phyloP scores from a whole-genome alignment of 83 land plant species.

The Picea abies region DNA sequence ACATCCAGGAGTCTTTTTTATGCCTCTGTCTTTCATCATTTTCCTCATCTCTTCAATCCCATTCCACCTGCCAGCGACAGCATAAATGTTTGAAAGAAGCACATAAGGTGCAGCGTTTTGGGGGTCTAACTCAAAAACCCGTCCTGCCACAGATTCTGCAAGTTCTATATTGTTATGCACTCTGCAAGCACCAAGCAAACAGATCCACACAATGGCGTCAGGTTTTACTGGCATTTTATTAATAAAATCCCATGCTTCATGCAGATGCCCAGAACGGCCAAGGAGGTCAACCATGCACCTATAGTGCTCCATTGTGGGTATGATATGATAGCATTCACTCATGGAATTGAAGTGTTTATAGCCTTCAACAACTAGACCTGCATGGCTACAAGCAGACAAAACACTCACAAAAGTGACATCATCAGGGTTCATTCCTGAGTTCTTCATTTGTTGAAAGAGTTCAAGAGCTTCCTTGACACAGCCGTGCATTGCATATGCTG shows the following conservation, averaged over 20 bases:
- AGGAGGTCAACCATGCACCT: constrained; percentile 25
- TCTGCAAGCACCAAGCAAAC: constrained; percentile 32
- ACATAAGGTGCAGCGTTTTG: constrained; percentile 23
- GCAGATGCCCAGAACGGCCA: constrained; percentile 15
- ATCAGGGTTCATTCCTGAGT: constrained; percentile 22
- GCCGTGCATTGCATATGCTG: constrained; percentile 46
- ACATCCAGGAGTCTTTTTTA: constrained; percentile 24
- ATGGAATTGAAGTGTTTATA: constrained; percentile 25
- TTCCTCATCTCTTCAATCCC: constrained; percentile 22
- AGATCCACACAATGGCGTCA: constrained; percentile 26
- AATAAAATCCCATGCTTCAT: constrained; percentile 16
- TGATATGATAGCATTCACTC: constrained; percentile 14
- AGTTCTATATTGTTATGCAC: constrained; percentile 24
- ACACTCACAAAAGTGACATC: constrained; percentile 20
- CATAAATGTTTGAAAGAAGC: constrained; percentile 37
- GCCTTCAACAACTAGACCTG: constrained; percentile 30
- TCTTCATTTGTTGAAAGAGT: constrained; percentile 46
- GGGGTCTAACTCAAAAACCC: constrained; percentile 16
- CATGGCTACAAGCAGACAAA: constrained; percentile 37
- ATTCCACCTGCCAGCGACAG: constrained; percentile 29
- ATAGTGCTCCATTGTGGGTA: constrained; percentile 27
- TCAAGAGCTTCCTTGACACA: constrained; percentile 28
- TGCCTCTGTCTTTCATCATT: not conserved
- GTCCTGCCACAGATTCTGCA: constrained; percentile 33
- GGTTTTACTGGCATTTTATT: not conserved